Percentiles rank a stretch among this genome's conserved stretches.
These are phyloP conservation scores for Cucurbita ficifolia DNA, from an alignment of 306 rosid genomes.

Conservation along the genomic window DNA sequence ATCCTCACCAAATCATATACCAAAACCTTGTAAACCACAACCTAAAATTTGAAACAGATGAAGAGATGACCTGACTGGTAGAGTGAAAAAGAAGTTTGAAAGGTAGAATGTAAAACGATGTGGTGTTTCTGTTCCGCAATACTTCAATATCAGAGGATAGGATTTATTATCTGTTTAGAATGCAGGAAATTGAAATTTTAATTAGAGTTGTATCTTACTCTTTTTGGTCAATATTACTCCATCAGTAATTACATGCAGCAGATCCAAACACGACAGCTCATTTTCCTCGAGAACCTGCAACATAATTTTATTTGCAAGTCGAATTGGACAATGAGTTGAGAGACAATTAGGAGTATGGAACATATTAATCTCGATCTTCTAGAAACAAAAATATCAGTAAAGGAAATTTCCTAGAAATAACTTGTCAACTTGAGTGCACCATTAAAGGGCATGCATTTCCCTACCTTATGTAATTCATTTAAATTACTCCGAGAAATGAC, in stretches of 20 bases:
- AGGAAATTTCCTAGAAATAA: neutral
- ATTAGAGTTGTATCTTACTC: constrained; percentile 32
- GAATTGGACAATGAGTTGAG: constrained; percentile 8
- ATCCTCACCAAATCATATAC: neutral
- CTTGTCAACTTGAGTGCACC: neutral
- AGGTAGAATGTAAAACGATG: neutral
- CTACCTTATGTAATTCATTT: constrained; percentile 67
- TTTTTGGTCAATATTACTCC: constrained; percentile 63
- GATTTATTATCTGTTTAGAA: neutral
- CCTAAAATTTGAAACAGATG: neutral
- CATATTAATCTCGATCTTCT: neutral
- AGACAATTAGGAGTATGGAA: neutral
- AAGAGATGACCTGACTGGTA: neutral
- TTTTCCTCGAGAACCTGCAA: constrained; percentile 87
- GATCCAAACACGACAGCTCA: constrained; percentile 57
- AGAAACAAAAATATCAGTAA: neutral
- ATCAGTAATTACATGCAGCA: constrained; percentile 50
- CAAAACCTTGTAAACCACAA: neutral
- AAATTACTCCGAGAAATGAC: constrained; percentile 76
- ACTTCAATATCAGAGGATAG: neutral
- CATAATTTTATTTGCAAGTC: constrained; percentile 8
- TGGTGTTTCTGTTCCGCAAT: neutral
- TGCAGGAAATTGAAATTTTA: neutral
- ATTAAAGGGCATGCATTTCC: neutral
- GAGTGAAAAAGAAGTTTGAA: neutral